Base-by-base conservation (phyloP, 2,329 filamentous ascomycete species). In the Trichoderma harzianum region DNA sequence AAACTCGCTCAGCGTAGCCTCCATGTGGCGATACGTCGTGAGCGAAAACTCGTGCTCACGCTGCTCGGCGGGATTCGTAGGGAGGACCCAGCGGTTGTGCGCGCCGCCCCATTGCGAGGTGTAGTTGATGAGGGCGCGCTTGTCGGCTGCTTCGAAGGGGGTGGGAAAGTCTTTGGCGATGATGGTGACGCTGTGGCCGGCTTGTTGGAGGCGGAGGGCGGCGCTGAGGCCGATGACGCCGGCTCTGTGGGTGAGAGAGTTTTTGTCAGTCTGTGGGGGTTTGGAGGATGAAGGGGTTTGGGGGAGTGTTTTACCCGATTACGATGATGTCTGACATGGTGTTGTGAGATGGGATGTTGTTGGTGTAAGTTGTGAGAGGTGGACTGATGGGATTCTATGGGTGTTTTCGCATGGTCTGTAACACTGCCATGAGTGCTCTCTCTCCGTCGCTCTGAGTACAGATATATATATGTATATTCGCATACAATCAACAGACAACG, bases 71-170 rank as follows among this genome's bases (percentile, higher is more conserved):
- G 79, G 76, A 7, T 77, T 73, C 10, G 78, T 10, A 76, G 76
- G 47, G 1, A 81, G 81, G 10, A 85, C 80, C 77, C 81, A 84
- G 63, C 84, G 82, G 77, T 86, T 86, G 75, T 87, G 84, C 2
- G 85, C 85, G 24, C 85, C 85, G 65, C 80, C 85, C 85, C 85
- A 87, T 6, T 84, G 83, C 26, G 85, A 86, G n/a, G 85, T 83
- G 76, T 82, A 87, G 78, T 87, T 83, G 76, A 86, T 84, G 70
- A 82, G 78, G 1, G 79, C 73, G 16, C 72, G 73, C 6, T 80
- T 76, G 71, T 85, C 82, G 39, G 84, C 79, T 14, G 83, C 82
- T 76, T 86, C 85, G 61, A 82, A 85, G 11, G 84, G 82, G n/a
- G 76, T 78, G 11, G 85, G 85, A 62, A 87, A 84, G 76, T 86